A percentile compares a stretch with the other conserved stretches of the same genome.
Conservation (phyloP, 345 rosid genomes). For the Bretschneidera sinensis region DNA sequence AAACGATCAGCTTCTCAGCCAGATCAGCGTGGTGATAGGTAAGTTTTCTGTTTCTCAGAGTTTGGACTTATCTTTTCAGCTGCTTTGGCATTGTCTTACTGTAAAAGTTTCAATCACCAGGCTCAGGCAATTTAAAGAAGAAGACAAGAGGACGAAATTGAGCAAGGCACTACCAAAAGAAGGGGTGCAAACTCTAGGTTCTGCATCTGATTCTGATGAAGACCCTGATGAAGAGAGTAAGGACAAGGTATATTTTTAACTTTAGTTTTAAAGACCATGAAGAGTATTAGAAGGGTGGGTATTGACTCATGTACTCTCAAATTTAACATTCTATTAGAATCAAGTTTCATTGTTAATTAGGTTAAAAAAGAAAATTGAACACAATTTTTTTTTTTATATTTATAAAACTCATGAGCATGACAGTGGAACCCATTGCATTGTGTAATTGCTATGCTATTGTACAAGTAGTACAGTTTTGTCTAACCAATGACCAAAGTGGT, state of each 20-base stretch:
- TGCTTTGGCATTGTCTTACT: not conserved
- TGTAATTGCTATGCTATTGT: not conserved
- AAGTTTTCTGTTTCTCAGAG: conserved; percentile 9
- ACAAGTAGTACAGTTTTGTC: conserved; percentile 4
- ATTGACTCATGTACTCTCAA: not conserved
- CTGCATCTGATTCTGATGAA: conserved; percentile 58
- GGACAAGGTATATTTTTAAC: conserved; percentile 39
- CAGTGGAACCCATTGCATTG: conserved; percentile 8
- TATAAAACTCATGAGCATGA: not conserved
- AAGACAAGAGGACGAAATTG: conserved; percentile 51
- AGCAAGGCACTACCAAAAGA: conserved; percentile 54
- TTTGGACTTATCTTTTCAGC: conserved; percentile 5
- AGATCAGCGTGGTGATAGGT: conserved; percentile 68
- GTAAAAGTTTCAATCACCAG: conserved; percentile 35
- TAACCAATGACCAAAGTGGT: not conserved
- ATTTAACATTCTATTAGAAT: not conserved
- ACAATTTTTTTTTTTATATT: no score
- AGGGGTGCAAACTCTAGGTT: conserved; percentile 34
- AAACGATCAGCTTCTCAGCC: conserved; percentile 80
- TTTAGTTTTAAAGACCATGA: not conserved
- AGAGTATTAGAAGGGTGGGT: conserved; percentile 2
- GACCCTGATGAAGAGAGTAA: conserved; percentile 47
- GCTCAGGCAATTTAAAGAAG: conserved; percentile 69
- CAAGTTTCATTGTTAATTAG: not conserved
- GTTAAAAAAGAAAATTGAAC: not conserved